phyloP scores from a whole-genome alignment of 305 asterid genomes.

The Solanum hybrid region DNA sequence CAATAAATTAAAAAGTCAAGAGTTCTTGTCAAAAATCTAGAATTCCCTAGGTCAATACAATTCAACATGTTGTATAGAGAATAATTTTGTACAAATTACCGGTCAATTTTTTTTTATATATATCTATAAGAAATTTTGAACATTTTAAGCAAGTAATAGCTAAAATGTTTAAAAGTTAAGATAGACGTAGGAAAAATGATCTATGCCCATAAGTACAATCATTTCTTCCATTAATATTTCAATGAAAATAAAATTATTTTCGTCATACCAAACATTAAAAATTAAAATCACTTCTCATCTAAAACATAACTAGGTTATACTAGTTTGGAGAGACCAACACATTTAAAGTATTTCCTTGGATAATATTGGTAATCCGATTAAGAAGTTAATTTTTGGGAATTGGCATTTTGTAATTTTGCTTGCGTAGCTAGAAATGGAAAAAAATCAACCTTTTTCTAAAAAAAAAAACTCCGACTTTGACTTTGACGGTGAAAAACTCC shows the following conservation, averaged over 20 bases:
- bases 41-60: neutral
- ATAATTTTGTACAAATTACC: neutral
- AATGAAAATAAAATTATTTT: neutral
- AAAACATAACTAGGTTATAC: neutral
- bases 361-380: neutral
- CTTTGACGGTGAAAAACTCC: neutral
- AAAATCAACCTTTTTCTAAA: neutral
- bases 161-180: neutral
- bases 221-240: neutral
- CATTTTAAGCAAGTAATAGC: neutral
- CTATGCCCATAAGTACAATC: neutral
- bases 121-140: neutral
- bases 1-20: neutral
- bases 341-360: neutral
- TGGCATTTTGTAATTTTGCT: neutral
- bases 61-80: neutral
- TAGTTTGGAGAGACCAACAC: neutral
- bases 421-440: neutral
- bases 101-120: neutral
- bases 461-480: neutral
- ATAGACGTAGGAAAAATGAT: neutral
- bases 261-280: neutral
- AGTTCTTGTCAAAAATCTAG: neutral
- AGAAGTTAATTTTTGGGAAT: neutral
- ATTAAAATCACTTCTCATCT: neutral